Evolutionary conservation across 2,329 filamentous ascomycete species (phyloP).

Genomic region (Claviceps pazoutovae): DNA sequence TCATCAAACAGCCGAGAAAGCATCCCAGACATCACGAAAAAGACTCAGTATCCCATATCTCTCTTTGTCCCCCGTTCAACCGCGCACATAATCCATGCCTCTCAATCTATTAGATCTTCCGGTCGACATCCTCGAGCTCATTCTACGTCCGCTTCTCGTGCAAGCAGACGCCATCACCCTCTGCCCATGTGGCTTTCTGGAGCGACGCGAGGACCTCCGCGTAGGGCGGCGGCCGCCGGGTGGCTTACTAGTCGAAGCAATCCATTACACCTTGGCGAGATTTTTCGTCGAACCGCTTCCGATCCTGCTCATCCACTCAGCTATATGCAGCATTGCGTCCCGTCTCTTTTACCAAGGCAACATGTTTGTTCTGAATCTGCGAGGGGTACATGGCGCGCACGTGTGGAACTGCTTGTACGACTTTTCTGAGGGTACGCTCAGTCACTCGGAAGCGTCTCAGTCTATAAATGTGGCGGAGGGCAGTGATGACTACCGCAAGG

Average conservation of each 20-base stretch:
- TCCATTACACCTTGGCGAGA: constrained; percentile 2
- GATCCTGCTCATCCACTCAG: constrained; percentile 19
- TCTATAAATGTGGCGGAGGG: constrained; percentile 3
- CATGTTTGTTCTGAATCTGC: constrained; percentile 17
- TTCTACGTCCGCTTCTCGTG: constrained; percentile 17
- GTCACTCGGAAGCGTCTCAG: background rate
- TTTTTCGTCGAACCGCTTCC: constrained; percentile 11
- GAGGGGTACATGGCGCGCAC: constrained; percentile 14
- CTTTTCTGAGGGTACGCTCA: constrained; percentile 3
- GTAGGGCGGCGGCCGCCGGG: no score
- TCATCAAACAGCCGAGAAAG: no score
- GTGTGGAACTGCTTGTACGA: constrained; percentile 13
- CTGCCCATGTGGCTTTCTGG: constrained; percentile 14
- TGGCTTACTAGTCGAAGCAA: no score
- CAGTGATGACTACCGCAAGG: constrained; percentile 4
- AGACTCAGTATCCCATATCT: no score
- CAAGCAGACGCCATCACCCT: constrained; percentile 12
- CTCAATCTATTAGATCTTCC: constrained; percentile 20
- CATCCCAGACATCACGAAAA: no score
- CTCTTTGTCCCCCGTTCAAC: no score
- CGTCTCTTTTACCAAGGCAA: constrained; percentile 20
- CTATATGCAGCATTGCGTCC: constrained; percentile 18
- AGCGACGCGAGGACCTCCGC: no score
- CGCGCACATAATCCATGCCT: background rate
- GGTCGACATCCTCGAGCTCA: constrained; percentile 18